Base-by-base conservation (phyloP, 164 flowering plant genomes). In the Liriodendron chinense region DNA sequence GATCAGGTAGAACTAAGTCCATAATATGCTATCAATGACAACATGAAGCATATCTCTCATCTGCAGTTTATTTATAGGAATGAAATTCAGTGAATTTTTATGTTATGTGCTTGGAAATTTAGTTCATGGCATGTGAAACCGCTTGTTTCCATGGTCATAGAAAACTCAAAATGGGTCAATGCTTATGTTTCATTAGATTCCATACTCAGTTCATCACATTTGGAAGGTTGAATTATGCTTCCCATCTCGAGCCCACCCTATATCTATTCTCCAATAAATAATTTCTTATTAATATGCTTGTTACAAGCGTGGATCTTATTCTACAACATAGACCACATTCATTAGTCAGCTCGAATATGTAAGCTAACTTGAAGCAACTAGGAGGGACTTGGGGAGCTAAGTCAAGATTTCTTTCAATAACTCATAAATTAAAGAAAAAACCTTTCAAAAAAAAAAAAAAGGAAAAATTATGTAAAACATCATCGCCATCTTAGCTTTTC, bases 1-100 rank as follows among this genome's bases (percentile, higher is more conserved):
- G 13, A 90, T 95, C 85, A 95, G 99, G 99, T 95, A 71, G 20
- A 53, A 53, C 18, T 16, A 53, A 53, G 59, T 13, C 59, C 59
- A 53, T 53, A 53, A 53, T 12, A 34, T 34, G 43, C 43, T 34
- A 34, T 34, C 43, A 53, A 53, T 12, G 59, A 53, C 59, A 53
- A 12, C 18, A 53, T 53, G 16, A 53, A 53, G 59, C 2, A 53
- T 53, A 49, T 53, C 59, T 53, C 18, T 53, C 18, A 16, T 12
- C 9, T 53, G 18, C 9, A 53, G 59, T 3, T 53, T 53, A 16
- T 53, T 53, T 53, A 53, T 53, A 16, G 13, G 18, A 53, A 53
- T 53, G 59, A 16, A 53, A 53, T 53, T 53, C 59, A 53, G 9
- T 16, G 18, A 53, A 53, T 7, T 53, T 48, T 53, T 53, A 16